Percentiles rank a stretch among this genome's conserved stretches.
Conservation (phyloP, 352 stramenopile species). For the Phytophthora capsici region DNA sequence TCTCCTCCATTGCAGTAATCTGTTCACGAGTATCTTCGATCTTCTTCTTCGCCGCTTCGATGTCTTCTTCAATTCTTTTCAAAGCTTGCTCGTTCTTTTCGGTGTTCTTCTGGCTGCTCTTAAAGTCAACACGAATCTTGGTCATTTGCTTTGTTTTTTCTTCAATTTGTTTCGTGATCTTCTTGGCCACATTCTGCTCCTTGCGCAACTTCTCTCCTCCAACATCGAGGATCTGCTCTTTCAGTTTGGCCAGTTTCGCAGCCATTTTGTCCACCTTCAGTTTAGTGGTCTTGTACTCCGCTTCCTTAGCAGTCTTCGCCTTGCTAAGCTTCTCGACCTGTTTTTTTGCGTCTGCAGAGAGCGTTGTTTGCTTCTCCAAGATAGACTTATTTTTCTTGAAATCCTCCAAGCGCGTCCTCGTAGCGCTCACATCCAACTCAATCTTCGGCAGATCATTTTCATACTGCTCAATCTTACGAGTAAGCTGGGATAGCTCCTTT, state of each 20-base stretch:
- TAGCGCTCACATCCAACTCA: slow-evolving; percentile 78
- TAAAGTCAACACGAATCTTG: slow-evolving; percentile 86
- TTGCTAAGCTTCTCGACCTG: slow-evolving; percentile 87
- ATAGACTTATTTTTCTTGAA: slow-evolving; percentile 63
- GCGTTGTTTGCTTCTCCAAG: slow-evolving; percentile 87
- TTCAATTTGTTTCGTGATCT: slow-evolving; percentile 86
- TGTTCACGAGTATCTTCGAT: slow-evolving; percentile 90
- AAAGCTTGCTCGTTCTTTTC: slow-evolving; percentile 75
- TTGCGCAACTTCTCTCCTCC: slow-evolving; percentile 95
- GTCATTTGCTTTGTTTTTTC: slow-evolving; percentile 91
- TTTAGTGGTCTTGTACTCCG: slow-evolving; percentile 79
- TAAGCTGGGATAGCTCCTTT: slow-evolving; percentile 85
- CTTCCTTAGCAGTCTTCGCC: slow-evolving; percentile 89
- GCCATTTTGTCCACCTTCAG: slow-evolving; percentile 76
- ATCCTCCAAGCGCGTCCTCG: slow-evolving; percentile 69
- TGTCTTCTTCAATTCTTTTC: slow-evolving; percentile 76
- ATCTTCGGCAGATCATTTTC: slow-evolving; percentile 93
- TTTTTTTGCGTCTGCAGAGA: slow-evolving; percentile 89
- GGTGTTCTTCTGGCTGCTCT: slow-evolving; percentile 81
- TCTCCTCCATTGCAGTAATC: slow-evolving; percentile 93
- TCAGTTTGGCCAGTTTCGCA: slow-evolving; percentile 87
- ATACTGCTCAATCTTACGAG: slow-evolving; percentile 89
- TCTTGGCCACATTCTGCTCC: slow-evolving; percentile 89
- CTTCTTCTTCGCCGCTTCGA: slow-evolving; percentile 70
- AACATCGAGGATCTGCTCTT: slow-evolving; percentile 96